Base-by-base conservation (phyloP, 2,329 filamentous ascomycete genomes). In the Trichoderma citrinoviride region DNA sequence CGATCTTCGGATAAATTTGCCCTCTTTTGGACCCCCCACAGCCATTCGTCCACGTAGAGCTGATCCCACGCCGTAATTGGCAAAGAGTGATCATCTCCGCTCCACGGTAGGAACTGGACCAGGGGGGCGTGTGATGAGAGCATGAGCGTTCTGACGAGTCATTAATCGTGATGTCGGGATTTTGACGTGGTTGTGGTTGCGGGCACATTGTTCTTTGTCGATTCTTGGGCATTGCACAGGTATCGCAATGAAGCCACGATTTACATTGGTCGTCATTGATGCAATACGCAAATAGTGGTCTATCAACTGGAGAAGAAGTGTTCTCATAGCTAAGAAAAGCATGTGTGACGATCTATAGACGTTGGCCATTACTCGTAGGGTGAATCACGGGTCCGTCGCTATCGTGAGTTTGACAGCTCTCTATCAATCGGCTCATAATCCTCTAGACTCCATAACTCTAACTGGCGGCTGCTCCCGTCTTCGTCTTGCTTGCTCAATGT, bases 81-180 rank as follows among this genome's bases (percentile, higher is more conserved):
- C 19, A 46, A 53, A 52, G 43, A 27, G 25, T 37, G 37, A 53
- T 61, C 58, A 61, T 61, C 40, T 43, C 47, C 58, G 49, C 58
- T 46, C 19, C 40, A 33, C 53, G 25, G 17, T 46, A 33, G 23
- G 21, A 33, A 61, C n/a, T n/a, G 10, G 57, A 29, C 49, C 29
- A 50, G 44, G 33, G 56, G 56, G 44, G 56, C 29, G 46, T 61
- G 58, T 17, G 37, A 7, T n/a, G 23, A 29, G 17, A 33, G 33
- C 12, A 33, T 41, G 23, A 27, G 5, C 15, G 43, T 49, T 25
- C 27, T 33, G 56, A n/a, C 44, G 27, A 21, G 27, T 23, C 33
- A 37, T 37, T 37, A 37, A 14, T 37, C 33, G 8, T 52, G 33
- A 40, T 37, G 40, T 49, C 14, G 56, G 40, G 12, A 8, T 23